A percentile compares a stretch with the other conserved stretches of the same genome.
Conservation (phyloP, 768 basidiomycete species). For the Lactarius pseudohatsudake region DNA sequence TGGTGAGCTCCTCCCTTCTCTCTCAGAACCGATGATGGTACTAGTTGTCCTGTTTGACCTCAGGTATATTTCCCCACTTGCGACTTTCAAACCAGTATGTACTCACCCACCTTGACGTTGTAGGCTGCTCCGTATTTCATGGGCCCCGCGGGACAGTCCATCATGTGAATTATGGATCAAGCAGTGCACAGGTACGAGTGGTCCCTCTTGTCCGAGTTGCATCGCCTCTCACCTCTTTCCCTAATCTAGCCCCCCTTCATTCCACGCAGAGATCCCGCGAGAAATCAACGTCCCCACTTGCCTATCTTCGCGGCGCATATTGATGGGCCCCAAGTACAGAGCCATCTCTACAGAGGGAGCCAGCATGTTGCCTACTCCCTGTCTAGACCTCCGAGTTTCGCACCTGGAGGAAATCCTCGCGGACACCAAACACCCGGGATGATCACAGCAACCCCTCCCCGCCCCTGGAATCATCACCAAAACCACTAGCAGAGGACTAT, state of each 20-base stretch:
- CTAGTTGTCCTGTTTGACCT: neutral
- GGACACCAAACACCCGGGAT: neutral
- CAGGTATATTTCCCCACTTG: neutral
- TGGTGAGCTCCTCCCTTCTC: neutral
- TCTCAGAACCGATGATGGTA: neutral
- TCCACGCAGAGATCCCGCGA: neutral
- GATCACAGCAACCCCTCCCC: neutral
- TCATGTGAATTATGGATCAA: neutral
- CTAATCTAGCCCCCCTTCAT: neutral
- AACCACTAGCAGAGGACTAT: neutral
- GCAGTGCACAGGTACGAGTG: neutral
- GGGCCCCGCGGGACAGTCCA: neutral
- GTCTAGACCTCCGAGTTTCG: no score
- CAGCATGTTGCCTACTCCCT: neutral
- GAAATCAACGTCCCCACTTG: neutral
- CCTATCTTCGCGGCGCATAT: neutral
- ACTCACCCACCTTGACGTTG: neutral
- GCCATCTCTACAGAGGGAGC: neutral
- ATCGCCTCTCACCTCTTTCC: neutral
- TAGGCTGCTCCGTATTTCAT: neutral
- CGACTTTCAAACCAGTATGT: neutral
- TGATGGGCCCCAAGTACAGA: neutral
- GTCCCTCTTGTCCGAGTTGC: neutral
- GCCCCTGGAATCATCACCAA: neutral
- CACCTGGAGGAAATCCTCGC: neutral